Percentiles rank a stretch among this genome's conserved stretches.
phyloP scores from a whole-genome alignment of 345 rosid species.

The sweet orange (Citrus sinensis) region DVS_A1.0 CM039161.1:22401501-22402000 shows the following conservation, averaged over 20 bases:
- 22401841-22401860: constrained; percentile 76
- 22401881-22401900: constrained; percentile 1
- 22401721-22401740: constrained; percentile 23
- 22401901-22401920: constrained; percentile 7
- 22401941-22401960: constrained; percentile 69
- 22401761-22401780: constrained; percentile 75
- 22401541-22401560: not conserved
- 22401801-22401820: constrained; percentile 67
- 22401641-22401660: not conserved
- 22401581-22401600: not conserved
- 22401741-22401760: constrained; percentile 57
- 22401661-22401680: not conserved
- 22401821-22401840: constrained; percentile 53
- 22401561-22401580: not conserved
- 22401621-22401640: not conserved
- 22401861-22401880: constrained; percentile 37
- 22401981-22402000: constrained; percentile 26
- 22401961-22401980: constrained; percentile 73
- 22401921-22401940: constrained; percentile 6
- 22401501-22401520: not conserved
- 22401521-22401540: not conserved
- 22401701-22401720: not conserved
- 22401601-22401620: not conserved
- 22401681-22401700: constrained; percentile 1
- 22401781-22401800: constrained; percentile 64